phyloP scores from a whole-genome alignment of 1,284 basidiomycete genomes.

The Cutaneotrichosporon sp. region DNA sequence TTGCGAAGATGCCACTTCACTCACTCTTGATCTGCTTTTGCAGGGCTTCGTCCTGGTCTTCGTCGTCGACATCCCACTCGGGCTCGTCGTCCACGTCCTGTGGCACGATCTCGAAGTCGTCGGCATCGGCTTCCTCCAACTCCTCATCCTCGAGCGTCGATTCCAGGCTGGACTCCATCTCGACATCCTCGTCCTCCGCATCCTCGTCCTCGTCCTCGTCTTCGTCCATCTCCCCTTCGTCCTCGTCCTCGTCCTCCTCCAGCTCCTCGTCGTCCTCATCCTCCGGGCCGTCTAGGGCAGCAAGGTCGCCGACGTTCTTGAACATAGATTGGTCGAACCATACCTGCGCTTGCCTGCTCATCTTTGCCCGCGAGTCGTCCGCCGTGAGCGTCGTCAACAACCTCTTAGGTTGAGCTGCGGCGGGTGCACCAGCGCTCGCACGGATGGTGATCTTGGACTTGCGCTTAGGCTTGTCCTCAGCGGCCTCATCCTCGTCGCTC shows the following conservation, averaged over 20 bases:
- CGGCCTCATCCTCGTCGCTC: conserved; percentile 32
- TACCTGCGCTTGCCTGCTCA: conserved; percentile 57
- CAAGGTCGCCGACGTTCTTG: conserved; percentile 61
- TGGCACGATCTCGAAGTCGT: conserved; percentile 70
- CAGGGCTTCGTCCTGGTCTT: conserved; percentile 71
- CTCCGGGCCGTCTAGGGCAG: conserved; percentile 52
- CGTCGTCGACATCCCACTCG: conserved; percentile 73
- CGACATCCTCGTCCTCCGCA: conserved; percentile 31
- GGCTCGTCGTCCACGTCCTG: conserved; percentile 59
- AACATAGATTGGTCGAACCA: conserved; percentile 98
- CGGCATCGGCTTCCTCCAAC: conserved; percentile 36
- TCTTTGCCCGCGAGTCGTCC: conserved; percentile 38
- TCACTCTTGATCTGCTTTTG: conserved; percentile 66
- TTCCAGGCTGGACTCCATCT: conserved; percentile 29
- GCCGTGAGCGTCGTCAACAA: conserved; percentile 40
- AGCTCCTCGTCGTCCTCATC: conserved; percentile 51
- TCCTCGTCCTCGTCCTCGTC: conserved; percentile 49
- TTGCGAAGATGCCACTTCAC: too few relatives aligned
- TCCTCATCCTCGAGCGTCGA: conserved; percentile 26
- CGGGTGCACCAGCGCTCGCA: conserved; percentile 15
- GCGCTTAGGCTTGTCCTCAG: conserved; percentile 14
- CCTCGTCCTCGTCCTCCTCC: conserved; percentile 46
- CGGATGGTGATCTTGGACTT: conserved; percentile 14
- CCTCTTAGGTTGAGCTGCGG: conserved; percentile 46
- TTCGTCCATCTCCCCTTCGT: conserved; percentile 40